These are phyloP conservation scores for Claviceps purpurea DNA, from an alignment of 2,329 filamentous ascomycete species.

Conservation along the genomic window DNA sequence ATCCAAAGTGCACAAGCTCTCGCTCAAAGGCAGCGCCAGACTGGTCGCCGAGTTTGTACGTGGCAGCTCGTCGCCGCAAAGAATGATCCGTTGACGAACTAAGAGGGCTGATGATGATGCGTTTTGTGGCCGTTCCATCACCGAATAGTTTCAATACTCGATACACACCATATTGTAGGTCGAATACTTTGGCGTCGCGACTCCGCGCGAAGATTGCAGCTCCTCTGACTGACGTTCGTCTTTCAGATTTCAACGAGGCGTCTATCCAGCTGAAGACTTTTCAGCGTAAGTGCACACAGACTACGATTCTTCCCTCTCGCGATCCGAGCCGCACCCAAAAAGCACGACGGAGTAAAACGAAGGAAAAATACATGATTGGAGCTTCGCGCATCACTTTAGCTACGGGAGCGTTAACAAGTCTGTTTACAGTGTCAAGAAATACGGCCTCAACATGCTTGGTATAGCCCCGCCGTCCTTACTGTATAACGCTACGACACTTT, in stretches of 20 bases:
- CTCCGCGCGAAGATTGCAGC: not conserved
- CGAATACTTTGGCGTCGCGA: not conserved
- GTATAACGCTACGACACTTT: not conserved
- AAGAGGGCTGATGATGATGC: slow-evolving; percentile 1
- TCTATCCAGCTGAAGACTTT: slow-evolving; percentile 93
- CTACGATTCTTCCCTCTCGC: not conserved
- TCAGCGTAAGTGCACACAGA: slow-evolving; percentile 49
- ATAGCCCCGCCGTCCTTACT: slow-evolving; percentile 2
- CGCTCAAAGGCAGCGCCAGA: slow-evolving; percentile 71
- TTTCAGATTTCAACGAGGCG: slow-evolving; percentile 65
- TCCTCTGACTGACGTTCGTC: not conserved
- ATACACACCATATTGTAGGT: slow-evolving; percentile 88
- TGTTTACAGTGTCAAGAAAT: slow-evolving; percentile 67
- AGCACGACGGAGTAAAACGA: not conserved
- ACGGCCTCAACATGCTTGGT: slow-evolving; percentile 95
- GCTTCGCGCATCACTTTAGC: no score
- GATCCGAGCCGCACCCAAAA: not conserved
- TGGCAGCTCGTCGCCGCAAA: not conserved
- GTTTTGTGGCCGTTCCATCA: not conserved
- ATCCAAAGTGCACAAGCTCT: slow-evolving; percentile 89
- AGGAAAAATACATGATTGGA: not conserved
- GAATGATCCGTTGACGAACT: not conserved
- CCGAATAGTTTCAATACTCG: slow-evolving; percentile 75
- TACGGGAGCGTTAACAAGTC: slow-evolving; percentile 3
- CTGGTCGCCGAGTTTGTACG: slow-evolving; percentile 84